Base-by-base conservation (phyloP, 768 basidiomycete genomes). In the Suillus clintonianus region DNA sequence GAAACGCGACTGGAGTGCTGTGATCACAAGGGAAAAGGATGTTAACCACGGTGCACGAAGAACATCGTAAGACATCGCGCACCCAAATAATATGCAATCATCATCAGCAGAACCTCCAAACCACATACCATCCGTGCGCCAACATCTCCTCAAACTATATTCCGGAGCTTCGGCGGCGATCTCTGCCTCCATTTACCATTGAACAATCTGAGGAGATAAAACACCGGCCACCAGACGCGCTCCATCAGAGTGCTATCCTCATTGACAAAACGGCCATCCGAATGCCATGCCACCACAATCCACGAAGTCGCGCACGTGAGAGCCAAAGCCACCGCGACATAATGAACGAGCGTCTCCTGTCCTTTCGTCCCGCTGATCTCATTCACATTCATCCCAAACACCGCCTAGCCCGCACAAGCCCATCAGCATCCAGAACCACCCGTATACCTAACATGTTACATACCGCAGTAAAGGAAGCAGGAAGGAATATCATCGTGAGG, bases 401-500 rank as follows among this genome's bases (percentile, higher is more conserved):
- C 61, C 32, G 67, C 63, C 62, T 85, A n/a, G n/a, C n/a, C n/a
- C n/a, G n/a, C n/a, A n/a, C n/a, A n/a, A n/a, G n/a, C n/a, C n/a
- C n/a, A n/a, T n/a, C n/a, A n/a, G n/a, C n/a, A n/a, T n/a, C n/a
- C n/a, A n/a, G n/a, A n/a, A n/a, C n/a, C n/a, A 9, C 22, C 14
- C 22, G 7, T 17, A 30, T 47, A 1, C 5, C 30, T 4, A 14
- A 9, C 1, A n/a, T n/a, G n/a, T n/a, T n/a, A n/a, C n/a, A 71
- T 73, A 75, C 74, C n/a, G 75, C 60, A 5, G 74, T 27, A 41
- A 84, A 85, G 10, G 79, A 77, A 13, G 83, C 81, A 0, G 87
- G 86, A 19, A 88, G 77, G 71, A 86, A 89, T 32, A 84, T 62
- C 83, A 85, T 84, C 0, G 86, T 82, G 7, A 89, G 71, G 62